Evolutionary conservation across 805 yeast genomes (phyloP), one percentile per base, ranked within the genome.

Genomic region (Hanseniaspora clermontiae): DNA sequence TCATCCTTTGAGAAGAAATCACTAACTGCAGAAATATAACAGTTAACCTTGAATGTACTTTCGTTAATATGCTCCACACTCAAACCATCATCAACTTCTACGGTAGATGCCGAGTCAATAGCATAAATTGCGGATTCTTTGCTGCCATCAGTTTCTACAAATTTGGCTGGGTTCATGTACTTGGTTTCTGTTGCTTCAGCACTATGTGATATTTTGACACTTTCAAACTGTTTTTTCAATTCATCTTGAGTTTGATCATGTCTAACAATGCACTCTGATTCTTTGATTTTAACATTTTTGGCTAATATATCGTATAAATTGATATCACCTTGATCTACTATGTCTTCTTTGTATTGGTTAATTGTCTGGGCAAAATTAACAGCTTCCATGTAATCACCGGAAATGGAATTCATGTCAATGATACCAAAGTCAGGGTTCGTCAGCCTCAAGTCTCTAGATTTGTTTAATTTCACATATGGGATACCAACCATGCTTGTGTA

Each of bases 31-130:
- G 49, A 46, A 5, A 46, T 34, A 20, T 31, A 46, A 46, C 49
- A 46, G n/a, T 34, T 32, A 5, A 34, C 39, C 9, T 34, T 46
- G 15, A 34, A 34, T 6, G 11, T 34, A 19, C 17, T 65, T 0
- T 66, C 61, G 0, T 63, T 62, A n/a, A 46, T 9, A 3, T 59
- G 60, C 46, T 71, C 72, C 19, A 91, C 72, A 0, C 96, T 80
- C 31, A 91, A 74, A 49, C 97, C 98, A 68, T 91, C 98, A 68
- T 91, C 98, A 58, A 93, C 84, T 67, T 93, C 97, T 61, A 84
- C 83, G 0, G 97, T 95, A 43, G 75, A 75, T 3, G 73, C 78
- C 2, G 83, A 75, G 69, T 93, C 98, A 58, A 91, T 87, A 68
- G 97, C 89, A 66, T 81, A 91, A 1, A 90, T 81, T 0, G 78